These are phyloP conservation scores for Globisporangium apiculatum DNA, from an alignment of 352 stramenopile genomes.

Conservation along the genomic window DNA sequence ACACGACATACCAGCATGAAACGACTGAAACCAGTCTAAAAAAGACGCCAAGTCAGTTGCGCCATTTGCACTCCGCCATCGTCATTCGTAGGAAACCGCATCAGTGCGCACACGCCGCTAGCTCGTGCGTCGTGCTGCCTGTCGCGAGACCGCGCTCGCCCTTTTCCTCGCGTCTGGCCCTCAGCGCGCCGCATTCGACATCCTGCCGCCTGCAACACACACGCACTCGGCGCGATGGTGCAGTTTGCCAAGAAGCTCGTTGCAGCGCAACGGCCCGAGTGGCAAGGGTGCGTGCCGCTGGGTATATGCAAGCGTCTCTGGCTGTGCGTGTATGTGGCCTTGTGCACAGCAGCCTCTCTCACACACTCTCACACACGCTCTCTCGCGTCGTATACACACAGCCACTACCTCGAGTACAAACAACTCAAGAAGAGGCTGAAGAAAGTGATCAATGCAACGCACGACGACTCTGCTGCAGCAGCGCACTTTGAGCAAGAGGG, in stretches of 20 bases:
- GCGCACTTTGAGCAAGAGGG: conserved; percentile 41
- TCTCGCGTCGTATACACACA: conserved; percentile 8
- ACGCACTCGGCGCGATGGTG: conserved; percentile 34
- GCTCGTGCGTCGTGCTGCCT: too few relatives aligned
- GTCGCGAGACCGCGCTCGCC: too few relatives aligned
- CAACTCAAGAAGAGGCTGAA: conserved; percentile 87
- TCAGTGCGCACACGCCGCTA: too few relatives aligned
- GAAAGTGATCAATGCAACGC: conserved; percentile 44
- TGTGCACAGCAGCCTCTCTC: neutral
- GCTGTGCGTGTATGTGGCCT: neutral
- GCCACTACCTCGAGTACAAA: conserved; percentile 89
- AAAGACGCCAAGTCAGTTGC: too few relatives aligned
- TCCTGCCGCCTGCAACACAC: neutral
- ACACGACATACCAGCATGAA: too few relatives aligned
- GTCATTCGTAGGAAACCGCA: too few relatives aligned
- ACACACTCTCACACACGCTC: neutral
- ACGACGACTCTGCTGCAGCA: conserved; percentile 19
- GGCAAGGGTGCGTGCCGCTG: conserved; percentile 40
- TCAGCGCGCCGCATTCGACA: neutral
- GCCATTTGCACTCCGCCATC: too few relatives aligned
- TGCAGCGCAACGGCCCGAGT: conserved; percentile 62
- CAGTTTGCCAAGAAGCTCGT: conserved; percentile 82
- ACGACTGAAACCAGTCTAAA: too few relatives aligned
- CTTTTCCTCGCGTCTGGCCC: too few relatives aligned
- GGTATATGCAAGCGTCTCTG: neutral